Base-by-base conservation (phyloP, 306 rosid genomes). In the Alnus glutinosa region DNA sequence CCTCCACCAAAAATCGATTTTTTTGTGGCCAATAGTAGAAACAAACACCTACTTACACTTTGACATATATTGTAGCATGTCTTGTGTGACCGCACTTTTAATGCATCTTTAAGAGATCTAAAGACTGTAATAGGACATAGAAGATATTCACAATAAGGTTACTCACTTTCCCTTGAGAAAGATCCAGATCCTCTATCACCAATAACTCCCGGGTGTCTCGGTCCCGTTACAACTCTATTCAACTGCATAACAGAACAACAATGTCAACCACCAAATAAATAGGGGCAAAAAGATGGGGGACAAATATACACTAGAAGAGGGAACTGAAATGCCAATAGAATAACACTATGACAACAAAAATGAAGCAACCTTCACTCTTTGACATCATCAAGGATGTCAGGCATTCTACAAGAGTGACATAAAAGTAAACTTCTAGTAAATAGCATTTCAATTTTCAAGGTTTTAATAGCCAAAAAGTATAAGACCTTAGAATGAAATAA, bases 141-240 rank as follows among this genome's bases (percentile, higher is more conserved):
- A 64, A 66, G 37, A 62, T 18, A 39, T 39, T 42, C 34, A 18
- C 28, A 3, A 39, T 4, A 16, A 42, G 52, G 15, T 68, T 68
- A 90, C 98, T 89, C 79, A 94, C 98, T 94, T 88, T 94, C 98
- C 81, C 97, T 84, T 58, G 98, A 88, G 78, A 88, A 88, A 10
- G 92, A 88, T 63, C 89, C 92, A 52, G 92, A 94, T 85, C 98
- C 98, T 47, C 98, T 89, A 16, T 94, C 98, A 67, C 98, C 98
- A 71, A 94, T 94, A 78, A 94, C 93, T 69, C 98, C 98, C 9
- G 95, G 87, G 63, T 84, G 91, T 80, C 89, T 94, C 68, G 98
- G 98, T 76, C 98, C 98, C n/a, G 92, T 90, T 23, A 94, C 98
- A 57, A 71, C 86, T 87, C 92, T 94, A 97, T 94, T 91, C 91